Conservation (phyloP, 116 monocot genomes). For the Iris pallida region DNA sequence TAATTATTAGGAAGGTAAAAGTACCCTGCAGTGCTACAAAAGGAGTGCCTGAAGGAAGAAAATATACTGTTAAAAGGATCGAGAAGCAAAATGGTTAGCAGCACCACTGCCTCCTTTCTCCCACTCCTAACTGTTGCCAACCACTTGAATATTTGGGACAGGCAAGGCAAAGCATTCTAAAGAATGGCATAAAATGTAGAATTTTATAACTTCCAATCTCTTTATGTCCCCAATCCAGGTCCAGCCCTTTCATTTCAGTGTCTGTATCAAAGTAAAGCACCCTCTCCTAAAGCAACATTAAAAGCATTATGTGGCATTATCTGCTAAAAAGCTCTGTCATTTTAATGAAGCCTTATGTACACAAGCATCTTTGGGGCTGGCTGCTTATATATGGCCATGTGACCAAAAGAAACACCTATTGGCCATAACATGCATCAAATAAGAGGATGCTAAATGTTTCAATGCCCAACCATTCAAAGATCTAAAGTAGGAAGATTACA, state of each 20-base stretch:
- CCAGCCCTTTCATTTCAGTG: constrained; percentile 27
- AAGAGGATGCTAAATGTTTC: too few relatives aligned
- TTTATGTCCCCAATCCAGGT: constrained; percentile 35
- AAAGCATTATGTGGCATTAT: constrained; percentile 70
- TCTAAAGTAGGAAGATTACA: too few relatives aligned
- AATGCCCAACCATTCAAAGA: too few relatives aligned
- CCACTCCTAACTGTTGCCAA: constrained; percentile 23
- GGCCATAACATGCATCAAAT: too few relatives aligned
- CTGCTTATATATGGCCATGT: constrained; percentile 24
- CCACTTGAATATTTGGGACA: constrained; percentile 17
- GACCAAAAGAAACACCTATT: constrained; percentile 21
- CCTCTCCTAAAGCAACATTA: constrained; percentile 23
- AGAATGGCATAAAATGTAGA: constrained; percentile 16
- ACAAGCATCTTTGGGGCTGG: constrained; percentile 21
- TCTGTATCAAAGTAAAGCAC: constrained; percentile 33
- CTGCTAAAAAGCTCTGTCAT: constrained; percentile 44
- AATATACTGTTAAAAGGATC: constrained; percentile 5
- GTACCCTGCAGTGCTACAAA: constrained; percentile 41
- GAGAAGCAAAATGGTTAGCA: background rate
- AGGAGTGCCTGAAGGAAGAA: constrained; percentile 46
- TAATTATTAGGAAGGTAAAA: constrained; percentile 61
- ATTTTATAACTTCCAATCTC: constrained; percentile 4
- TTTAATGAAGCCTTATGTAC: constrained; percentile 36
- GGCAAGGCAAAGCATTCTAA: constrained; percentile 1
- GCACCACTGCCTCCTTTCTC: background rate